These are phyloP conservation scores for Trametes villosa DNA, from an alignment of 768 basidiomycete genomes.

Conservation along the genomic window DNA sequence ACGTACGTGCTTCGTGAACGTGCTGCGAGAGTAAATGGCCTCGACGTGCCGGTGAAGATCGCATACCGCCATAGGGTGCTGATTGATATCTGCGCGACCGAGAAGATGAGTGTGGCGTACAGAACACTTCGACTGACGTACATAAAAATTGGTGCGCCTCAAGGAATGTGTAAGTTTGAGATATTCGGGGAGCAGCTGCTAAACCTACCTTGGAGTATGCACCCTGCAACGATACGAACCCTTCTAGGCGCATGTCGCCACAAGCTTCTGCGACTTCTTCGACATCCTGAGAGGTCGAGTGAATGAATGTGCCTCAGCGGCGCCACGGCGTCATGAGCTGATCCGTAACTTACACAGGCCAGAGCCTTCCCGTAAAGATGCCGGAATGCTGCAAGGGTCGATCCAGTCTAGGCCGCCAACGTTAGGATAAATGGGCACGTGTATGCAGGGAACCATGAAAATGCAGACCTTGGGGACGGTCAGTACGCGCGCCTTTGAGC, in stretches of 20 bases:
- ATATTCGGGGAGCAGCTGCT: neutral
- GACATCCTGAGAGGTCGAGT: slow-evolving; percentile 54
- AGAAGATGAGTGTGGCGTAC: neutral
- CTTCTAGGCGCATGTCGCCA: slow-evolving; percentile 63
- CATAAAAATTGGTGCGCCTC: slow-evolving; percentile 90
- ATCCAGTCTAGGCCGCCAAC: slow-evolving; percentile 53
- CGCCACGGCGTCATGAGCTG: neutral
- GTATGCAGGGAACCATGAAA: neutral
- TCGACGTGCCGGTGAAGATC: slow-evolving; percentile 77
- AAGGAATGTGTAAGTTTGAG: too few relatives aligned
- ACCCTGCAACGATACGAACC: slow-evolving; percentile 85
- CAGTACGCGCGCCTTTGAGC: slow-evolving; percentile 47
- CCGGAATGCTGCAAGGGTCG: slow-evolving; percentile 69
- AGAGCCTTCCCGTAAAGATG: slow-evolving; percentile 75
- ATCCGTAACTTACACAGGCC: slow-evolving; percentile 54
- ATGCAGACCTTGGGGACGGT: slow-evolving; percentile 67
- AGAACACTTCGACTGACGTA: slow-evolving; percentile 40
- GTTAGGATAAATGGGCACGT: neutral
- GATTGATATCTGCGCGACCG: slow-evolving; percentile 69
- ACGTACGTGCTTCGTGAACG: slow-evolving; percentile 75
- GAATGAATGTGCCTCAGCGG: neutral
- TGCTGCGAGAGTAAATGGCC: slow-evolving; percentile 62
- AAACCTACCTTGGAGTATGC: slow-evolving; percentile 66
- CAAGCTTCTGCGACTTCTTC: slow-evolving; percentile 59
- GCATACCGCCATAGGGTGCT: slow-evolving; percentile 64